These are phyloP conservation scores for Leccinum subrobustum DNA, from an alignment of 1,284 basidiomycete species.

Conservation along the genomic window DNA sequence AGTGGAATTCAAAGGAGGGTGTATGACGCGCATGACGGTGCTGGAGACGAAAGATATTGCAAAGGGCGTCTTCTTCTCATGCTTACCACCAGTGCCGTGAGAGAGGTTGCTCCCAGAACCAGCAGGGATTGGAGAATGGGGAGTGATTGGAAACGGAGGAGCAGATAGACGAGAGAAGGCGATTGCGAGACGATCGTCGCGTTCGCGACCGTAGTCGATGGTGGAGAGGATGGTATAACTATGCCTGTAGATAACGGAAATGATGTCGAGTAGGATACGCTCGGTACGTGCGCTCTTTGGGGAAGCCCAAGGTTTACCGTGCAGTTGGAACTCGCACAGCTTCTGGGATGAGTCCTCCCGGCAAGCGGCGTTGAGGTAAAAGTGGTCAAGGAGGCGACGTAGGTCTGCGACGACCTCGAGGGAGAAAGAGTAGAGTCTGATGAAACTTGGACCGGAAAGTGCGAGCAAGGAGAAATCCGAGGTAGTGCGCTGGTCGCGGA, in stretches of 20 bases:
- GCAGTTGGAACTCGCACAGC: constrained; percentile 63
- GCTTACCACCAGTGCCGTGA: constrained; percentile 35
- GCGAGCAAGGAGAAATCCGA: constrained; percentile 69
- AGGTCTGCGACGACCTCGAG: constrained; percentile 49
- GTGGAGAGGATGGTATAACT: constrained; percentile 65
- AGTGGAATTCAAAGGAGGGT: constrained; percentile 69
- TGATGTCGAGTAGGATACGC: constrained; percentile 64
- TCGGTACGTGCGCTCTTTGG: constrained; percentile 65
- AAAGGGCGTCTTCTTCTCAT: constrained; percentile 50
- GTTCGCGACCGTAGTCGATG: constrained; percentile 75
- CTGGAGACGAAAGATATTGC: constrained; percentile 71
- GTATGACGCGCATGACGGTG: constrained; percentile 67
- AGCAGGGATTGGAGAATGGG: constrained; percentile 34
- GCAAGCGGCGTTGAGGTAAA: constrained; percentile 42
- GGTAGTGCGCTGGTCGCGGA: constrained; percentile 51
- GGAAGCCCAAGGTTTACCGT: constrained; percentile 69
- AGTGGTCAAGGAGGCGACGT: constrained; percentile 52
- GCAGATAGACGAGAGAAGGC: constrained; percentile 56
- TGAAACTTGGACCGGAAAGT: constrained; percentile 57
- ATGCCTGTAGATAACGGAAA: constrained; percentile 59
- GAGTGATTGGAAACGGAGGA: constrained; percentile 23
- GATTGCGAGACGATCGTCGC: constrained; percentile 67
- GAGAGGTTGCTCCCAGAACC: constrained; percentile 39
- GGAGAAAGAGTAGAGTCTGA: constrained; percentile 70
- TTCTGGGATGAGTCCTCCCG: constrained; percentile 59